Percentiles rank a stretch among this genome's conserved stretches.
These are phyloP conservation scores for Gossypium herbaceum DNA, from an alignment of 345 rosid genomes.

Conservation along the genomic window DNA sequence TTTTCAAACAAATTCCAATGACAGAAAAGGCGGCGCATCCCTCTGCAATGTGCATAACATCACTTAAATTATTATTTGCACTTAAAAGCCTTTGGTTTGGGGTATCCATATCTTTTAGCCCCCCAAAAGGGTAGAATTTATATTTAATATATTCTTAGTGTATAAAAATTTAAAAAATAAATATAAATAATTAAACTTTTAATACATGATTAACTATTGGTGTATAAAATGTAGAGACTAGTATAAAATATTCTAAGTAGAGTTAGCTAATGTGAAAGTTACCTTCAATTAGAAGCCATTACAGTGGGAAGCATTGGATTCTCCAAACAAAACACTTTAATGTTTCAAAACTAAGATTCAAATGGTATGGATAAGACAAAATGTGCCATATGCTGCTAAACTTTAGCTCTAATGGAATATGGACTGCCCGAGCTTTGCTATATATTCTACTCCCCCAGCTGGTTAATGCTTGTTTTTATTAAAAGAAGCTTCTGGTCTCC, in stretches of 20 bases:
- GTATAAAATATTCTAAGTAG: neutral
- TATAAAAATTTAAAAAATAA: no score
- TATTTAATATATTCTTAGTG: no score
- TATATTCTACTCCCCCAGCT: neutral
- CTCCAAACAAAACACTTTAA: conserved; percentile 9
- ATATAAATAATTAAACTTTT: no score
- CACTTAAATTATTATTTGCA: neutral
- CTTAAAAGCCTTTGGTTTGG: neutral
- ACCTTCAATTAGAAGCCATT: conserved; percentile 3
- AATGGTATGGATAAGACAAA: conserved; percentile 2
- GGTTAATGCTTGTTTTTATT: neutral
- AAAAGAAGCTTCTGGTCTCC: neutral
- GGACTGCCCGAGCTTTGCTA: neutral
- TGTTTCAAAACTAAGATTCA: conserved; percentile 7
- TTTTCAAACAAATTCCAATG: neutral
- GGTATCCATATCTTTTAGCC: neutral
- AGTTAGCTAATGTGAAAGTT: neutral
- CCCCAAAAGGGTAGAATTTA: no score
- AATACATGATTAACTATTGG: no score
- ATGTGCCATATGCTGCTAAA: conserved; percentile 7
- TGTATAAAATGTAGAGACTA: no score
- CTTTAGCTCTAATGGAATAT: neutral
- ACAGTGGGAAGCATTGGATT: conserved; percentile 16
- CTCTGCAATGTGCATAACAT: neutral
- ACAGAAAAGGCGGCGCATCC: conserved; percentile 9